Conservation (phyloP, 148 eudicot species). For the Rhododendron griersonianum region DNA sequence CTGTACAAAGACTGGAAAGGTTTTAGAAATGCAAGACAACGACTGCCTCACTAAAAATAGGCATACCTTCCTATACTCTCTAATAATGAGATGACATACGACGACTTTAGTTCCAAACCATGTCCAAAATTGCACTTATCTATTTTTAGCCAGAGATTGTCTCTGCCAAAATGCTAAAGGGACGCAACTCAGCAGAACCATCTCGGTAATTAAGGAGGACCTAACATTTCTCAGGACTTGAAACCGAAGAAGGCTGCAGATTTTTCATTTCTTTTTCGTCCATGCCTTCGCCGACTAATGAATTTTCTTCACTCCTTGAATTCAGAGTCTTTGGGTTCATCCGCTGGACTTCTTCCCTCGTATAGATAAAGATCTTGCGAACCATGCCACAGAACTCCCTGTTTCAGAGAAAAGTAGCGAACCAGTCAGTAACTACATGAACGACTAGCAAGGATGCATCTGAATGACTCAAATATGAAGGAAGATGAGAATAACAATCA, state of each 20-base stretch:
- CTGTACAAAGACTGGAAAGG: conserved; percentile 29
- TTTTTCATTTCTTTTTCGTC: conserved; percentile 55
- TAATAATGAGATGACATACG: conserved; percentile 17
- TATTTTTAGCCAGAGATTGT: conserved; percentile 10
- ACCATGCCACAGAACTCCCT: conserved; percentile 96
- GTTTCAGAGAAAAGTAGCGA: conserved; percentile 5
- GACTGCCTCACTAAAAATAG: conserved; percentile 24
- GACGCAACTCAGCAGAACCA: conserved; percentile 8
- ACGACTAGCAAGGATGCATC: not conserved
- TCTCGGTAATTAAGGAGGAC: conserved; percentile 1
- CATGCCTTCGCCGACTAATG: conserved; percentile 38
- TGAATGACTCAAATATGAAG: not conserved
- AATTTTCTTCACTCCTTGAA: conserved; percentile 50
- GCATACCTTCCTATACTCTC: conserved; percentile 18
- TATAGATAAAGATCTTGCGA: conserved; percentile 79
- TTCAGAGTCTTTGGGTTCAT: conserved; percentile 65
- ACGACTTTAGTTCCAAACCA: conserved; percentile 24
- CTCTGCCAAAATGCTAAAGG: not conserved
- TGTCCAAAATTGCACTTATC: conserved; percentile 46
- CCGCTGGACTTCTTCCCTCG: conserved; percentile 85
- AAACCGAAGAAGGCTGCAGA: conserved; percentile 28
- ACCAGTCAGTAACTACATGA: not conserved
- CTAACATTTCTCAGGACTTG: conserved; percentile 35
- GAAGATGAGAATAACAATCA: not conserved
- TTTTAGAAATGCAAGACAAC: conserved; percentile 7